Base-by-base conservation (phyloP, 805 yeast genomes). In the Saccharomyces paradoxus region DNA sequence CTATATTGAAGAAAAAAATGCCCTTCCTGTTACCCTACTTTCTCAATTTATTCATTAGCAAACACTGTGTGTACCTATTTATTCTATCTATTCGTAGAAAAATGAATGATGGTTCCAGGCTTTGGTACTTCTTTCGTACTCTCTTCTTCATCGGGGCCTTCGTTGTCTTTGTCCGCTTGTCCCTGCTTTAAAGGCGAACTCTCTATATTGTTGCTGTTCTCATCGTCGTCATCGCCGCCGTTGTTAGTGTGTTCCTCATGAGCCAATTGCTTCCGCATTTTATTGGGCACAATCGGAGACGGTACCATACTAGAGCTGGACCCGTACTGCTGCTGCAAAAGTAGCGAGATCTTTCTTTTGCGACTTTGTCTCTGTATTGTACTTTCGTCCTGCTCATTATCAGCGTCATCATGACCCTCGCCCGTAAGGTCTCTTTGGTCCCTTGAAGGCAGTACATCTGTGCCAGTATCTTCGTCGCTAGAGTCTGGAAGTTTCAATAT, bases 291-390 rank as follows among this genome's bases (percentile, higher is more conserved):
- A 9, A 50, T 56, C 17, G 68, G 69, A 4, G 70, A 65, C 10
- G 68, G 67, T 27, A 63, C 49, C 24, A 60, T 61, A 46, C 67
- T 63, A 12, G 71, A 67, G 51, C 69, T 65, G 3, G 71, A 67
- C 5, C 65, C 71, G 53, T 63, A 69, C 49, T 67, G 66, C 53
- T 66, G 71, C 52, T 68, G 71, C 46, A 69, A 50, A 26, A 63
- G 55, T 30, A 69, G 41, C 41, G 73, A 69, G 3, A 66, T 62
- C 50, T 69, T 69, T 41, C 71, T 60, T 53, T 66, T 66, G 12
- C 65, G 63, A 13, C 66, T 56, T 50, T 67, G 69, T 32, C 66
- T 58, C 48, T 66, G 68, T 26, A 64, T 53, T 2, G 70, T 66
- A 48, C 69, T 66, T 37, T 37, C 44, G 24, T 37, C 44, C 24